These are phyloP conservation scores for Trichoderma gracile DNA, from an alignment of 2,329 filamentous ascomycete species.

Conservation along the genomic window DNA sequence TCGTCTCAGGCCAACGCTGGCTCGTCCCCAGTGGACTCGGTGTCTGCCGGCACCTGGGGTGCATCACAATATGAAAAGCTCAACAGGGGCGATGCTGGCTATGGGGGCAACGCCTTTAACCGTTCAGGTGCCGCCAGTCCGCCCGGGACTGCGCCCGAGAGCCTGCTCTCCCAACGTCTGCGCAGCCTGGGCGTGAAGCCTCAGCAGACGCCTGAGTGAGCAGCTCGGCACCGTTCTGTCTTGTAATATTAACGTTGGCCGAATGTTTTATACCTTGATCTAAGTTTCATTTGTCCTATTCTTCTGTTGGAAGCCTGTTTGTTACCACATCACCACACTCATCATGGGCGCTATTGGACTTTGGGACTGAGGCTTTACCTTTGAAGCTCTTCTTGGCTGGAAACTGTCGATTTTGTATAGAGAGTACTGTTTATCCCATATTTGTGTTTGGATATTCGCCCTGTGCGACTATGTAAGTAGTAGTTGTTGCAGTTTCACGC, in stretches of 20 bases:
- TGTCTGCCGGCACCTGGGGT: constrained; percentile 35
- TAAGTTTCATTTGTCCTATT: neutral
- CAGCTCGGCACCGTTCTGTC: neutral
- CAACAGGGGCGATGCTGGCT: constrained; percentile 63
- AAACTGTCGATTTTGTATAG: neutral
- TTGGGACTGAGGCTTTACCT: neutral
- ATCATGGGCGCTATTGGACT: neutral
- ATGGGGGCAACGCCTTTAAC: constrained; percentile 58
- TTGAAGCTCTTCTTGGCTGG: neutral
- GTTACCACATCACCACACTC: neutral
- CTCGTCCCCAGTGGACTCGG: constrained; percentile 42
- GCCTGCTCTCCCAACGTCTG: constrained; percentile 69
- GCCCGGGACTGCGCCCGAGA: constrained; percentile 50
- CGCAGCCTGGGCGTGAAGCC: constrained; percentile 59
- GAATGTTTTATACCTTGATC: neutral
- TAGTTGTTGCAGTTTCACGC: neutral
- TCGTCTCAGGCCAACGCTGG: constrained; percentile 35
- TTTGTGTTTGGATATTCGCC: neutral
- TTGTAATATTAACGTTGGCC: neutral
- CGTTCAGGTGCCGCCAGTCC: constrained; percentile 40
- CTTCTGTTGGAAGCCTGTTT: neutral
- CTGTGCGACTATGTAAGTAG: neutral
- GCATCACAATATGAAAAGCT: constrained; percentile 64
- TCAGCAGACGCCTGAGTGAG: constrained; percentile 23
- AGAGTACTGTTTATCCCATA: neutral